A percentile compares a stretch with the other conserved stretches of the same genome.
Evolutionary conservation across 495 filamentous ascomycete species (phyloP).

Genomic region (Mytilinidion resinicola): DNA sequence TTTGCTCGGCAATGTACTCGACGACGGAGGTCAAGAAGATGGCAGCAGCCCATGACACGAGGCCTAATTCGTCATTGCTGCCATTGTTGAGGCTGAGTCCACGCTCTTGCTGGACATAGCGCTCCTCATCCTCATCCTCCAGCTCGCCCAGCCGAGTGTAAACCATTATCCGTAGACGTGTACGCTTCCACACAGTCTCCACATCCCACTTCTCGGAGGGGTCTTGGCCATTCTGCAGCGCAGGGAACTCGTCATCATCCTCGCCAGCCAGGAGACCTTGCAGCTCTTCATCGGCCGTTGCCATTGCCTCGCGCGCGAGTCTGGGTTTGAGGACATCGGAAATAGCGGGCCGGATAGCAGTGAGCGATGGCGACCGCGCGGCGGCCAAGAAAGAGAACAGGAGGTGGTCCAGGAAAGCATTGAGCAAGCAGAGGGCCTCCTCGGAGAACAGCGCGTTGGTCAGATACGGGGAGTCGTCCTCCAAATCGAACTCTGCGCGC

Average conservation of each 20-base stretch:
- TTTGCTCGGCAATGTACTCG: conserved; percentile 90
- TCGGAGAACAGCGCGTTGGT: conserved; percentile 69
- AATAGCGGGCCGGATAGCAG: conserved; percentile 72
- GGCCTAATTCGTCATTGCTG: conserved; percentile 45
- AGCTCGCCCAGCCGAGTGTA: conserved; percentile 94
- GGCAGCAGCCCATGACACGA: conserved; percentile 84
- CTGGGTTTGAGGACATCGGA: conserved; percentile 81
- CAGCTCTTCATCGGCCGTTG: conserved; percentile 84
- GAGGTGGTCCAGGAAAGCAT: conserved; percentile 89
- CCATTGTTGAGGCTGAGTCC: conserved; percentile 47
- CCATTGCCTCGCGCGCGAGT: conserved; percentile 80
- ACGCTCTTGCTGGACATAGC: conserved; percentile 66
- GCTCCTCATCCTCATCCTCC: conserved; percentile 95
- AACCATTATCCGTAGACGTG: conserved; percentile 91
- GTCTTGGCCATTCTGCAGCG: conserved; percentile 48
- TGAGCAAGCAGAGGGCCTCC: conserved; percentile 71
- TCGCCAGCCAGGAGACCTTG: conserved; percentile 75
- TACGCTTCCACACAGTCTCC: conserved; percentile 83
- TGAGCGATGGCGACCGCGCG: conserved; percentile 75
- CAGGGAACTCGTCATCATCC: conserved; percentile 61
- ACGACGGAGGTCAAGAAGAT: conserved; percentile 94
- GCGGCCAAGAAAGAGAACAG: conserved; percentile 78
- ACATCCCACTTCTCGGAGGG: conserved; percentile 68
- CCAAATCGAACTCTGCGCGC: conserved; percentile 53
- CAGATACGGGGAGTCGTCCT: conserved; percentile 55